phyloP scores from a whole-genome alignment of 768 basidiomycete genomes.

The Fibroporia radiculosa region DNA sequence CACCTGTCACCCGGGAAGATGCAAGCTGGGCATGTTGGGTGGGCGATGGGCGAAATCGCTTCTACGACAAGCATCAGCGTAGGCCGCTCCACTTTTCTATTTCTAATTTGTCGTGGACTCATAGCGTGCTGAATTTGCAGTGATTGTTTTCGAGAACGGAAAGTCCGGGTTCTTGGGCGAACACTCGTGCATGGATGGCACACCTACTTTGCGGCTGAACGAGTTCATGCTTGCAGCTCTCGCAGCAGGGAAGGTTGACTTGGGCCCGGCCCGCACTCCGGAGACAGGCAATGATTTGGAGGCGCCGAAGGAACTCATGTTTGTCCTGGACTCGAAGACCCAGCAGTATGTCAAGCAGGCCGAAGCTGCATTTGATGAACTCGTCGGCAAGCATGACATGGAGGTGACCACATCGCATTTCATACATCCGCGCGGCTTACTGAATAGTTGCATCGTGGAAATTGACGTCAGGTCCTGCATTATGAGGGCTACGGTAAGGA shows the following conservation, averaged over 20 bases:
- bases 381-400: conserved; percentile 75
- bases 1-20: conserved; percentile 76
- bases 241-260: conserved; percentile 63
- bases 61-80: conserved; percentile 97
- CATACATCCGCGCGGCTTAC: neutral
- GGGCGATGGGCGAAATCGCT: conserved; percentile 85
- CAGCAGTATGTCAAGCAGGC: conserved; percentile 47
- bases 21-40: conserved; percentile 81
- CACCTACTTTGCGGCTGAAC: conserved; percentile 90
- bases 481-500: conserved; percentile 68
- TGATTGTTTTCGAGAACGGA: conserved; percentile 92
- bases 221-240: conserved; percentile 84
- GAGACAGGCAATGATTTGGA: conserved; percentile 36
- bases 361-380: conserved; percentile 61
- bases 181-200: conserved; percentile 90
- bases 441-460: neutral
- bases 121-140: conserved; percentile 29
- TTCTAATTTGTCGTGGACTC: no score
- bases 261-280: conserved; percentile 44
- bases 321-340: conserved; percentile 54
- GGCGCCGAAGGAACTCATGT: conserved; percentile 58
- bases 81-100: no score
- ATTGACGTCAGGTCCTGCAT: conserved; percentile 18
- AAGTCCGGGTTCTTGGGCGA: conserved; percentile 90
- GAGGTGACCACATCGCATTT: conserved; percentile 27